These are phyloP conservation scores for Xylariales sp. DNA, from an alignment of 2,329 filamentous ascomycete genomes.

Conservation along the genomic window DNA sequence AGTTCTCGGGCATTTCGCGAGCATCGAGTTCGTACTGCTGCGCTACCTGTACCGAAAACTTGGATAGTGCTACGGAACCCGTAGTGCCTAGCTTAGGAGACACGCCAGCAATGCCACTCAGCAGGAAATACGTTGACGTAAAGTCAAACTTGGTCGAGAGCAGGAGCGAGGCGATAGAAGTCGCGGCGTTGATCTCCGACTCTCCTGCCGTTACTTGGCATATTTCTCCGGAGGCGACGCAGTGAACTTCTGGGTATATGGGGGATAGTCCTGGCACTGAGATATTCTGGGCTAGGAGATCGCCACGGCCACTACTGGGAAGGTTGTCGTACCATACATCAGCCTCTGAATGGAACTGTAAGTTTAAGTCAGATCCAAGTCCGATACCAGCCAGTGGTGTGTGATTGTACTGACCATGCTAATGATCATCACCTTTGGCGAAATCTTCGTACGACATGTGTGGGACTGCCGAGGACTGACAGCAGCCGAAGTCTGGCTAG, in stretches of 20 bases:
- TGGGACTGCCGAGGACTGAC: too few relatives aligned
- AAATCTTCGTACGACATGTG: too few relatives aligned
- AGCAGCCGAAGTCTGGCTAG: too few relatives aligned
- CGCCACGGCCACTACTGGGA: slow-evolving; percentile 7
- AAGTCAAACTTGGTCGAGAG: slow-evolving; percentile 61
- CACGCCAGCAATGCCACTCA: slow-evolving; percentile 70
- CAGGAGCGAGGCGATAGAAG: slow-evolving; percentile 59
- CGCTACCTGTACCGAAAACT: slow-evolving; percentile 68
- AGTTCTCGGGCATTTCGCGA: slow-evolving; percentile 62
- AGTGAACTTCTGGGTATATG: slow-evolving; percentile 57
- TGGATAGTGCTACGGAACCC: slow-evolving; percentile 61
- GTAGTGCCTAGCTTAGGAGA: slow-evolving; percentile 64
- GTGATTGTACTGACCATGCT: slow-evolving; percentile 5
- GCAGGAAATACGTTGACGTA: slow-evolving; percentile 62
- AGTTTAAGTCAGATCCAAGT: not conserved
- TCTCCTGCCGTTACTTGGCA: slow-evolving; percentile 68
- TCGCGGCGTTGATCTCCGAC: slow-evolving; percentile 70
- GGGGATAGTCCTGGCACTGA: slow-evolving; percentile 6
- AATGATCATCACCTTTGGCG: slow-evolving; percentile 7
- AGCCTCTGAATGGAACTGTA: slow-evolving; percentile 8
- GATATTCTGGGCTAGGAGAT: slow-evolving; percentile 7
- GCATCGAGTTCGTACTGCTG: slow-evolving; percentile 72
- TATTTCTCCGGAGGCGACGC: slow-evolving; percentile 53
- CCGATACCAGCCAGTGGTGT: not conserved
- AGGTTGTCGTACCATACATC: slow-evolving; percentile 9